Conservation (phyloP, 2,329 filamentous ascomycete species). For the Hypoxylon sp. region DNA sequence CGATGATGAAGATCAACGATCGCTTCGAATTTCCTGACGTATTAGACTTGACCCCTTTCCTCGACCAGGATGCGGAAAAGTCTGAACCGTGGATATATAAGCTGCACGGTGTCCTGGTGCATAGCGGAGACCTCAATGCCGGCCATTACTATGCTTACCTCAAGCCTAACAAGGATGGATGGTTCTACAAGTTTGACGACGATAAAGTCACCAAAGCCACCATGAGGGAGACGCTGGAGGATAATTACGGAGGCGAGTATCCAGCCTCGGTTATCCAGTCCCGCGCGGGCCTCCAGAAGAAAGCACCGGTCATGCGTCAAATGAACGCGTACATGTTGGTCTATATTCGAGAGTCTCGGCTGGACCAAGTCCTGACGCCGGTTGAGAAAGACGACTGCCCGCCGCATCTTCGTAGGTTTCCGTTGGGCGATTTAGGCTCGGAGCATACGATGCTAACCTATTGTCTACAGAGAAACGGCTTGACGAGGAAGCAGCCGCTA, state of each 20-base stretch:
- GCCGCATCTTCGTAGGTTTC: conserved; percentile 73
- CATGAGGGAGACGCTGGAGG: conserved; percentile 88
- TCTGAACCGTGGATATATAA: conserved; percentile 93
- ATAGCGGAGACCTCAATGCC: conserved; percentile 95
- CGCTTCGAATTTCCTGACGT: conserved; percentile 87
- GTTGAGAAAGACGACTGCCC: conserved; percentile 83
- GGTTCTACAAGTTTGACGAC: conserved; percentile 97
- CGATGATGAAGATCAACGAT: conserved; percentile 99
- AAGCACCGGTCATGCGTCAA: conserved; percentile 67
- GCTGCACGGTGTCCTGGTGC: conserved; percentile 92
- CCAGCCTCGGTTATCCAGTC: conserved; percentile 56
- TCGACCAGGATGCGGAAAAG: conserved; percentile 84
- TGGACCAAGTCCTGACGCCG: conserved; percentile 82
- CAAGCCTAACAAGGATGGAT: conserved; percentile 89
- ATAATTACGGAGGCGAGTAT: conserved; percentile 95
- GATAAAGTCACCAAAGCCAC: conserved; percentile 96
- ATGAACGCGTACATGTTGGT: conserved; percentile 99
- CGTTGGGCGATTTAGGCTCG: conserved; percentile 31
- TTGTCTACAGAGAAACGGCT: conserved; percentile 68
- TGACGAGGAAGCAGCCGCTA: conserved; percentile 79
- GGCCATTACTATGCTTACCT: conserved; percentile 98
- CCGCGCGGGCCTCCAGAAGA: conserved; percentile 60
- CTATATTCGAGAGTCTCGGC: conserved; percentile 85
- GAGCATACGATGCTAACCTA: conserved; percentile 18
- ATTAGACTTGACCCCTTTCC: conserved; percentile 85